Evolutionary conservation across 169 alveolate species (phyloP).

Genomic region (Ichthyophthirius multifiliis): DNA sequence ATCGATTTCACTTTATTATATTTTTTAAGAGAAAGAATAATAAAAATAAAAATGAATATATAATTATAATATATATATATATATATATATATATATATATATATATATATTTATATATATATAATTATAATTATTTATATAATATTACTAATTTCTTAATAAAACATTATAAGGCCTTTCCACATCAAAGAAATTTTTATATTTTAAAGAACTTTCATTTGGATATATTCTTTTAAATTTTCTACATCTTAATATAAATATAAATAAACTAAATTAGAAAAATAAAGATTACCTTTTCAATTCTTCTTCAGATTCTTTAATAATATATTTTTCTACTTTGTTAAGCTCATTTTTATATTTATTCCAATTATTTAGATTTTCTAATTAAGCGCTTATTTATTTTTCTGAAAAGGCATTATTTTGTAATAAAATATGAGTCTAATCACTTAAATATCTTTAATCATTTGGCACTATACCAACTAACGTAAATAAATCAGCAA

Average conservation of each 20-base stretch:
- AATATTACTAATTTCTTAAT: conserved; percentile 15
- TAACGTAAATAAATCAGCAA: conserved; percentile 79
- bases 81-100: no score
- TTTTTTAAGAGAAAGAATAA: no score
- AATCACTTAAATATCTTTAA: conserved; percentile 13
- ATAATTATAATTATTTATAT: no score
- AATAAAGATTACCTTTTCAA: conserved; percentile 15
- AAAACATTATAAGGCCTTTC: conserved; percentile 40
- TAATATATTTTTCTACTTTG: conserved; percentile 39
- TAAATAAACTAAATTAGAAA: neutral
- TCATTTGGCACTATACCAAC: conserved; percentile 64
- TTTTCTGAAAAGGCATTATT: conserved; percentile 4
- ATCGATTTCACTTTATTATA: no score
- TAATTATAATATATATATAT: no score
- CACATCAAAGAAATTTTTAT: conserved; percentile 40
- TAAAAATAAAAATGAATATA: no score
- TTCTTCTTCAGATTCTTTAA: conserved; percentile 52
- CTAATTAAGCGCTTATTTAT: neutral
- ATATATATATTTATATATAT: no score
- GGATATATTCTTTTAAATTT: conserved; percentile 51
- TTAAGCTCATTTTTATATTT: neutral
- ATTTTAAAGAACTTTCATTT: conserved; percentile 16
- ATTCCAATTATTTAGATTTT: neutral
- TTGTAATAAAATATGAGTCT: neutral
- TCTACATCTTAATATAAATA: conserved; percentile 12